Evolutionary conservation across 176 grass and related monocot genomes (phyloP), one percentile per base, ranked within the genome.

Genomic region (Cenchrus fungigraminus): DNA sequence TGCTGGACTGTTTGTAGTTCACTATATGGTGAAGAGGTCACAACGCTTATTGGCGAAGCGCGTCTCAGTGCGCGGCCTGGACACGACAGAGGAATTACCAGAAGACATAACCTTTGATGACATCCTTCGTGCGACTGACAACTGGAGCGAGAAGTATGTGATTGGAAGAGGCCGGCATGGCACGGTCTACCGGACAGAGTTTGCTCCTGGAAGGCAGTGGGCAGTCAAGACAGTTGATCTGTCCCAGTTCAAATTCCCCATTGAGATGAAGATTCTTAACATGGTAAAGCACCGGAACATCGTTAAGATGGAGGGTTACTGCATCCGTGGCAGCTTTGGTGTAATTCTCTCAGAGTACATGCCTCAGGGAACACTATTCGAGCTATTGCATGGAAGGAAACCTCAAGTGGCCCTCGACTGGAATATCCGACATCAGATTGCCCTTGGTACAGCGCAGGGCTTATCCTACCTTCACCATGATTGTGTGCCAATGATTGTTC

Each of bases 391-490:
- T 32, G 78, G 74, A 65, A 82, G 84, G 12, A 83, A 28, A 14
- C 89, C 89, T 9, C 80, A 73, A 66, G 37, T 86, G 1, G 25
- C 86, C 19, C 82, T 94, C 0, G 76, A 72, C 49, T 94, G 89
- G 76, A 89, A 54, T 8, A 32, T 15, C 13, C 76, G 89, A 9
- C 62, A 91, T 54, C 32, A 58, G 63, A 94, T 91, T n/a, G 65
- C 83, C 15, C 51, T 94, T 1, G 76, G 89, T 0, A 37, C 42
- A 14, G 92, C 92, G 0, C 86, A 94, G 43, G 89, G 82, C 59
- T 67, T 94, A 17, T 90, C 89, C 31, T 94, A 94, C 16, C 86
- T 94, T 15, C 92, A 94, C 86, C 92, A 94, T 87, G 92, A 94
- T 0, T 91, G 89, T 29, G 71, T 91, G 20, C 92, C 89, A 3